phyloP scores from a whole-genome alignment of 2,329 filamentous ascomycete species.

The Sclerotiophoma versabilis region DNA sequence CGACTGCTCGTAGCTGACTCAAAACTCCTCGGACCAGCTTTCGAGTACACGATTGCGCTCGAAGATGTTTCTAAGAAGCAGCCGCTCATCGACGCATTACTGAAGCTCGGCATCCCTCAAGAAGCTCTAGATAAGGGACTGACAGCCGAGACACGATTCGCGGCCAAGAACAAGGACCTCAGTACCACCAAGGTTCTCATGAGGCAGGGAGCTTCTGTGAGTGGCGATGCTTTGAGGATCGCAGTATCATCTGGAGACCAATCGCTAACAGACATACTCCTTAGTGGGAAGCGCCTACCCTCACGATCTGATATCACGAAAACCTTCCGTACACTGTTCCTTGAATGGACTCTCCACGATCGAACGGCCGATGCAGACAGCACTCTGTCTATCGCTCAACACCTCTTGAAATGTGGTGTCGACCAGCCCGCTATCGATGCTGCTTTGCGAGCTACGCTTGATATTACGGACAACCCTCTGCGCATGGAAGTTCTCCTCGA shows the following conservation, averaged over 20 bases:
- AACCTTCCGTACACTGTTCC: slow-evolving; percentile 38
- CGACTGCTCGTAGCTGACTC: slow-evolving; percentile 34
- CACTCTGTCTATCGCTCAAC: slow-evolving; percentile 25
- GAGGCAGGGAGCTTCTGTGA: slow-evolving; percentile 50
- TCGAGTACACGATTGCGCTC: slow-evolving; percentile 35
- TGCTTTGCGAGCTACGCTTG: slow-evolving; percentile 31
- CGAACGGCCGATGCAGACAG: background rate
- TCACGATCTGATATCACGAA: slow-evolving; percentile 35
- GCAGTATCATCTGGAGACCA: slow-evolving; percentile 62
- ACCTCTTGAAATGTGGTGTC: slow-evolving; percentile 38
- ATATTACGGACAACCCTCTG: slow-evolving; percentile 13
- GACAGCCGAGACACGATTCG: slow-evolving; percentile 32
- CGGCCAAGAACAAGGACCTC: slow-evolving; percentile 29
- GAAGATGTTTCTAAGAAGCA: slow-evolving; percentile 32
- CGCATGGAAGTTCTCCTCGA: slow-evolving; percentile 27
- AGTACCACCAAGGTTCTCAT: slow-evolving; percentile 39
- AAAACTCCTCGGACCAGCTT: slow-evolving; percentile 34
- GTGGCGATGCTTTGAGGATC: slow-evolving; percentile 63
- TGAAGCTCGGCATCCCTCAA: slow-evolving; percentile 39
- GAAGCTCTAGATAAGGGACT: slow-evolving; percentile 40
- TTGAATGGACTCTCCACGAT: slow-evolving; percentile 15
- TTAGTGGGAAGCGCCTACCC: slow-evolving; percentile 49
- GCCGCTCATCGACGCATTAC: slow-evolving; percentile 34
- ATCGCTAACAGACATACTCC: slow-evolving; percentile 59
- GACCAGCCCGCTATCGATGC: slow-evolving; percentile 40